Evolutionary conservation across 2,329 filamentous ascomycete species (phyloP), one percentile per base, ranked within the genome.

Genomic region (Stemphylium lycopersici): DNA sequence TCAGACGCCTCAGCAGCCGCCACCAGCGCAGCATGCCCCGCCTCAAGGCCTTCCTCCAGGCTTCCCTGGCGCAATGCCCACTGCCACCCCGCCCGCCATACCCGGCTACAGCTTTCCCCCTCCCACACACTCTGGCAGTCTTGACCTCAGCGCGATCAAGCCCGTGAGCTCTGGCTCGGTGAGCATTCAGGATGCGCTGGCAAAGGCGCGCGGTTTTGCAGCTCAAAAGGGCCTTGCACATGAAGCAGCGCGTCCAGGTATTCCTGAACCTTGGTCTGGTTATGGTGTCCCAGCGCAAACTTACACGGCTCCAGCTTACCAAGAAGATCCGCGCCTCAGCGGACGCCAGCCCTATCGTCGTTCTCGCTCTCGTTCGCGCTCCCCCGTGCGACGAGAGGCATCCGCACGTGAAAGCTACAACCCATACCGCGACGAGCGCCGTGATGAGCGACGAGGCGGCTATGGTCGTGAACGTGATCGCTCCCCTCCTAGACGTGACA

Each of bases 371-470:
- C 84, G 84, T 12, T 88, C 88, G 56, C 72, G 75, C 37, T 76
- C 75, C 37, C 83, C 83, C 38, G 75, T 80, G 47, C 83, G 85
- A 48, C 87, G 89, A 69, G 89, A 90, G 67, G 26, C 26, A 29
- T 82, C 84, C 53, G 90, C 85, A 75, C 85, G 88, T 75, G 89
- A 91, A 73, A 87, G 87, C 69, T 87, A 88, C 77, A 93, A 91
- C 69, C 89, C 90, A 18, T 96, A 95, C 75, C 84, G 91, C 72
- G 91, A 96, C 72, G 91, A 96, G 75, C 87, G 92, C 66, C 87
- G 91, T 64, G 87, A 85, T 66, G 87, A 89, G 58, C 83, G 83
- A 58, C 75, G 81, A 55, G 61, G 59, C 43, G 81, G 81, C 80
- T 88, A 85, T 74, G 84, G 84, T 54, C 83, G 87, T 68, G 88